Evolutionary conservation across 208 protist species (phyloP), one percentile per base, ranked within the genome.

Genomic region (Plasmodiophora brassicae): DNA sequence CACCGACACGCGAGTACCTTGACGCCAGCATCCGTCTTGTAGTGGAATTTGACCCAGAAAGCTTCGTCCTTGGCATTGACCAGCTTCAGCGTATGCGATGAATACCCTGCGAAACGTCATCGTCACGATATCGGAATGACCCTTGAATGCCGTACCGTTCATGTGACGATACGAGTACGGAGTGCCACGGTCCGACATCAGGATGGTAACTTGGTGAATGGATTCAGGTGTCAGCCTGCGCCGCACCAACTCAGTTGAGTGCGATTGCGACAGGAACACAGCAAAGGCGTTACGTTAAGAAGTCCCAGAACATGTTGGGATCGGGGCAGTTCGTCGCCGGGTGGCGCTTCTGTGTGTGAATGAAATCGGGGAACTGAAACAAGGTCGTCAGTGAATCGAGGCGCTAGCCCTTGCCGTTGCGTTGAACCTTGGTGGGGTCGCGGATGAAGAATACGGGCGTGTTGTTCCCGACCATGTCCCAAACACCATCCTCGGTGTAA

Each of bases 1-100:
- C 14, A 25, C 25, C 14, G 20, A 57, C 14, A 28, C 50, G 50
- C 25, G n/a, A n/a, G n/a, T 25, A 57, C 50, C 50, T 57, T 57
- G 57, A 94, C 90, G 84, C 94, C 94, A 57, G 87, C 86, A 54
- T 94, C 90, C 45, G 92, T 92, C 65, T 91, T 94, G 46, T 93
- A 94, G 89, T 96, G 95, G 20, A 94, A 92, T 90, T 96, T 96
- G 50, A 93, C 91, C 87, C 88, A 95, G 83, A 86, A 78, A 60
- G 46, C 32, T 90, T 94, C 89, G 44, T 91, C 92, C 71, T 93
- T 36, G 32, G 71, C 36, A 89, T 95, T 96, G 41, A 96, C 90
- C 43, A 94, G 71, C 45, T 92, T 94, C 57, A 94, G 93, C 10
- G 94, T 95, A 89, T 96, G 92, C 46, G 83, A 89, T 54, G 83